Percentiles rank a stretch among this genome's conserved stretches.
Conservation (phyloP, 2,329 filamentous ascomycete species). For the Cladosporium oxysporum region DNA sequence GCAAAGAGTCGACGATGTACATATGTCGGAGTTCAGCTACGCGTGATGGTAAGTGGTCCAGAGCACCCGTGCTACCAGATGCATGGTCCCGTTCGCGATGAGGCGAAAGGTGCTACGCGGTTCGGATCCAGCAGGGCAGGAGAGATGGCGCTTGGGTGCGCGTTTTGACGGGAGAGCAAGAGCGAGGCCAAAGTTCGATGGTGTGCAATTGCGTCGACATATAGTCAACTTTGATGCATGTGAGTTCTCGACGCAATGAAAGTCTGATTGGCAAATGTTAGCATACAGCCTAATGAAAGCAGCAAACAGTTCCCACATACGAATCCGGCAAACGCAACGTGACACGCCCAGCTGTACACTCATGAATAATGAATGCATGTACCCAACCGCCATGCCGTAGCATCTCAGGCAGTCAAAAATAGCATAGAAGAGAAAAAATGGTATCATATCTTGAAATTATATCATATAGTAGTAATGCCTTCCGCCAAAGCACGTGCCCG, state of each 20-base stretch:
- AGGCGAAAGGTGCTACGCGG: slow-evolving; percentile 13
- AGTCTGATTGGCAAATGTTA: background rate
- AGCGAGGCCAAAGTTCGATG: background rate
- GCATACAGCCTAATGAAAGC: background rate
- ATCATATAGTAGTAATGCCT: slow-evolving; percentile 7
- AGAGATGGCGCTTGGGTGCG: background rate
- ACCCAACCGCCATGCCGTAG: background rate
- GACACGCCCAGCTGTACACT: background rate
- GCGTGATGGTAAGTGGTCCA: background rate
- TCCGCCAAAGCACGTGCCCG: background rate
- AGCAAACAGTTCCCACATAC: background rate
- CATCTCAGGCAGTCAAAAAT: background rate
- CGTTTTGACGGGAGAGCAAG: background rate
- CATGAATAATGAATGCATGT: background rate
- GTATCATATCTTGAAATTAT: slow-evolving; percentile 12
- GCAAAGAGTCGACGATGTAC: background rate
- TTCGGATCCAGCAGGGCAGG: background rate
- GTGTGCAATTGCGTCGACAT: background rate
- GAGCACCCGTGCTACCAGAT: background rate
- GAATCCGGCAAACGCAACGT: background rate
- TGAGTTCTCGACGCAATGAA: too few relatives aligned
- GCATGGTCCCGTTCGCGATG: background rate
- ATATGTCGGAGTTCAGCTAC: background rate
- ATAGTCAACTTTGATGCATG: background rate
- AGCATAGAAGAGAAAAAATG: background rate